Evolutionary conservation across 768 basidiomycete genomes (phyloP), one percentile per base, ranked within the genome.

Genomic region (Pulveroboletus sp.): DNA sequence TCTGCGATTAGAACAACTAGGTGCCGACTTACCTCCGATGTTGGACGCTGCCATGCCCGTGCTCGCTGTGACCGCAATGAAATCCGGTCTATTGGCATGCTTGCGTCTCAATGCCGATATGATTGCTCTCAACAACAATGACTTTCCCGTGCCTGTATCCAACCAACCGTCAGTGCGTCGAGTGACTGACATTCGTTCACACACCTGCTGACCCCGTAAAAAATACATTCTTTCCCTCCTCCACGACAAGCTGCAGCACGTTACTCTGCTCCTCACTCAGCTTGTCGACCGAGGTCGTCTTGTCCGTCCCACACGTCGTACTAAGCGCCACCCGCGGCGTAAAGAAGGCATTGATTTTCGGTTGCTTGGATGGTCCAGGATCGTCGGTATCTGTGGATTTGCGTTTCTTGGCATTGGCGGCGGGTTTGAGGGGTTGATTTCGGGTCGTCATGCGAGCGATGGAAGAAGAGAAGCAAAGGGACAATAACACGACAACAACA

Each of bases 161-260:
- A 12, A 13, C 10, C 40, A 19, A 41, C 29, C 3, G 23, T 32
- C 13, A 48, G 16, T n/a, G 3, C 6, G n/a, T 37, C 5, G 27
- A 8, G n/a, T 23, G 31, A n/a, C 1, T 5, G n/a, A 14, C 7
- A 13, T 11, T 6, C 9, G 20, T 36, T 23, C 12, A 58, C 73
- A 42, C 52, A 82, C 83, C 83, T n/a, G 84, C 84, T 5, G 78
- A 76, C 5, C 84, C 84, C 8, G 84, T 85, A 60, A 85, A 85
- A 67, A 86, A 85, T 14, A 86, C 72, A 40, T 67, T 82, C 66
- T 79, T 75, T 11, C 74, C 77, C 29, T 79, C 75, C 3, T 82
- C 76, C 10, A 84, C 76, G 3, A 73, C 75, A 64, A 82, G 69
- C 33, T 65, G 62, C 39, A 84, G 55, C 0, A 85, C 77, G 25